These are phyloP conservation scores for Candida suzukii DNA, from an alignment of 805 yeast genomes.

Conservation along the genomic window DNA sequence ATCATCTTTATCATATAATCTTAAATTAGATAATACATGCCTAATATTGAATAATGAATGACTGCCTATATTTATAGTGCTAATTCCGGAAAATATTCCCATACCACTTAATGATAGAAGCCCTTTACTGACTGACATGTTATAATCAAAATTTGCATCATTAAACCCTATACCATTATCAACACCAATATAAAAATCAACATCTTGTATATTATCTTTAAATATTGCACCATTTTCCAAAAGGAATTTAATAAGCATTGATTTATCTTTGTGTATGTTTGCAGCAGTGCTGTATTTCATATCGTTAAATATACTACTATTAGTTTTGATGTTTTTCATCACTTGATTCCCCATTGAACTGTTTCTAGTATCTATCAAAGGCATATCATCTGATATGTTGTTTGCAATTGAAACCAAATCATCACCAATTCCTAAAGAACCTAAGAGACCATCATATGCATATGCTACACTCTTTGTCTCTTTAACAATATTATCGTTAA, in stretches of 20 bases:
- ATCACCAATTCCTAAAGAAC: constrained; percentile 6
- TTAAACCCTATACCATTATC: not conserved
- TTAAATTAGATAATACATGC: constrained; percentile 3
- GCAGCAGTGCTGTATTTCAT: not conserved
- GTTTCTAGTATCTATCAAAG: not conserved
- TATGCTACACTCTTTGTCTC: constrained; percentile 9
- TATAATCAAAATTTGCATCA: not conserved
- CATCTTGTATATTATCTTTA: not conserved
- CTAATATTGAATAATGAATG: constrained; percentile 1
- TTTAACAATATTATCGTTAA: constrained; percentile 6
- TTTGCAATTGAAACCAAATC: constrained; percentile 4
- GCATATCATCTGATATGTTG: not conserved
- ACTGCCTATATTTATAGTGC: constrained; percentile 2
- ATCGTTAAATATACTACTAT: too few species aligned
- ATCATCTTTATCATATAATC: constrained; percentile 6
- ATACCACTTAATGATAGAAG: constrained; percentile 6
- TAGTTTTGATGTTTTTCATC: too few species aligned
- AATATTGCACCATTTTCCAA: not conserved
- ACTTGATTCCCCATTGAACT: not conserved
- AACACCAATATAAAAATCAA: not conserved
- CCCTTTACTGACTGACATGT: constrained; percentile 4
- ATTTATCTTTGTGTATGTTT: too few species aligned
- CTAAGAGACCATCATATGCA: constrained; percentile 13
- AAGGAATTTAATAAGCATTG: not conserved
- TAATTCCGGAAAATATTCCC: not conserved